Conservation (phyloP, 2,329 filamentous ascomycete genomes). For the Penicillium expansum region DNA sequence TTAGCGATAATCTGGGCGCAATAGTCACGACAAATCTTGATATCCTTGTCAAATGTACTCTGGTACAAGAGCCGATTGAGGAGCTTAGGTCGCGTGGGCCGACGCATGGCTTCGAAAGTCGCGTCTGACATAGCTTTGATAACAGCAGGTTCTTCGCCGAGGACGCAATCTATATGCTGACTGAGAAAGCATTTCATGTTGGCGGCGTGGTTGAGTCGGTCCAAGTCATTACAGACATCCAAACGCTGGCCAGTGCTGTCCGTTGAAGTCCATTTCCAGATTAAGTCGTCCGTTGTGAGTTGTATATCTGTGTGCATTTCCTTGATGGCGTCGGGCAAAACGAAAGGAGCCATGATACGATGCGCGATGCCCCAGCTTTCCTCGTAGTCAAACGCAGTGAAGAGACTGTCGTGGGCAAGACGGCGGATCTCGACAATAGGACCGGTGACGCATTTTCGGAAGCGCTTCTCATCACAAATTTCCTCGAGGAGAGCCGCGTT, state of each 20-base stretch:
- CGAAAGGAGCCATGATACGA: conserved; percentile 47
- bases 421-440: conserved; percentile 57
- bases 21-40: conserved; percentile 54
- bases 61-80: conserved; percentile 55
- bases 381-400: conserved; percentile 54
- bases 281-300: conserved; percentile 50
- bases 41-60: conserved; percentile 55
- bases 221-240: conserved; percentile 51
- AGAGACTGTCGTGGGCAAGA: conserved; percentile 63
- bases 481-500: conserved; percentile 61
- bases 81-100: conserved; percentile 52
- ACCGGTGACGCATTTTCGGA: conserved; percentile 52
- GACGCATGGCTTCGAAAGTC: conserved; percentile 56
- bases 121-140: conserved; percentile 55
- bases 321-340: conserved; percentile 43
- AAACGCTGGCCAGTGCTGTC: conserved; percentile 39
- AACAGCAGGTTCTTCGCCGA: conserved; percentile 49
- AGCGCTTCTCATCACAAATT: conserved; percentile 64
- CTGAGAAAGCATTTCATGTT: conserved; percentile 53
- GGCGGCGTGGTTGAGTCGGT: conserved; percentile 54
- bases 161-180: conserved; percentile 49
- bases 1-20: conserved; percentile 57
- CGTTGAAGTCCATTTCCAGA: conserved; percentile 50
- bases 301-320: conserved; percentile 50
- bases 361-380: conserved; percentile 65